A percentile compares a stretch with the other conserved stretches of the same genome.
Evolutionary conservation across 176 grass and related monocot genomes (phyloP).

Genomic region (Phyllostachys edulis): DNA sequence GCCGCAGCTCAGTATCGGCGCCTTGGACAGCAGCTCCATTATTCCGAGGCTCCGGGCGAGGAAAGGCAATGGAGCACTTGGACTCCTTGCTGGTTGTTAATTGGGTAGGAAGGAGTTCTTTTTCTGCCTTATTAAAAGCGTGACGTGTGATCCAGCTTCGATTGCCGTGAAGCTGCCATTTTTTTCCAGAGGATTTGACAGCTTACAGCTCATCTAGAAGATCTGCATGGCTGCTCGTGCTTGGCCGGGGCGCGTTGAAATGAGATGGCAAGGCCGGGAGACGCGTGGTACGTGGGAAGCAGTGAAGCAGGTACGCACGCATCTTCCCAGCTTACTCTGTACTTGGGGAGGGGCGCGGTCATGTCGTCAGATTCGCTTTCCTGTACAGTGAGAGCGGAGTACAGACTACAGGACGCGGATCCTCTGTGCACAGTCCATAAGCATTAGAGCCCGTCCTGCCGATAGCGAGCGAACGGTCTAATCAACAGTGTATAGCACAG

Average conservation of each 20-base stretch:
- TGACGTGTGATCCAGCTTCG: constrained; percentile 29
- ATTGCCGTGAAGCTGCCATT: background rate
- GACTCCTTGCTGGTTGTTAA: background rate
- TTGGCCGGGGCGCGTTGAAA: background rate
- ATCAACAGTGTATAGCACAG: too few species aligned
- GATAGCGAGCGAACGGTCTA: too few species aligned
- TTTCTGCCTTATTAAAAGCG: background rate
- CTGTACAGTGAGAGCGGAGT: too few species aligned
- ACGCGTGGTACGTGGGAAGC: background rate
- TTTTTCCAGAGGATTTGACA: background rate
- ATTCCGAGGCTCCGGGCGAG: background rate
- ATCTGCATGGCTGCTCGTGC: background rate
- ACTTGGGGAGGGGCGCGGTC: too few species aligned
- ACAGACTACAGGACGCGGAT: too few species aligned
- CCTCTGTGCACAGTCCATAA: too few species aligned
- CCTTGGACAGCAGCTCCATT: constrained; percentile 46
- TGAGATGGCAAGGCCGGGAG: too few species aligned
- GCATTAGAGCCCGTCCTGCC: too few species aligned
- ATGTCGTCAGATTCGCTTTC: too few species aligned
- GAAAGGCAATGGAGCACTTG: background rate
- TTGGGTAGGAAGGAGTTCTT: background rate
- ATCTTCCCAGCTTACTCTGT: background rate
- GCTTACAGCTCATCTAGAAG: background rate
- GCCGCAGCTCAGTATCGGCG: constrained; percentile 39
- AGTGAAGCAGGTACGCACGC: background rate